Evolutionary conservation across 345 rosid species (phyloP), one percentile per base, ranked within the genome.

Genomic region (Carallia brachiata): DNA sequence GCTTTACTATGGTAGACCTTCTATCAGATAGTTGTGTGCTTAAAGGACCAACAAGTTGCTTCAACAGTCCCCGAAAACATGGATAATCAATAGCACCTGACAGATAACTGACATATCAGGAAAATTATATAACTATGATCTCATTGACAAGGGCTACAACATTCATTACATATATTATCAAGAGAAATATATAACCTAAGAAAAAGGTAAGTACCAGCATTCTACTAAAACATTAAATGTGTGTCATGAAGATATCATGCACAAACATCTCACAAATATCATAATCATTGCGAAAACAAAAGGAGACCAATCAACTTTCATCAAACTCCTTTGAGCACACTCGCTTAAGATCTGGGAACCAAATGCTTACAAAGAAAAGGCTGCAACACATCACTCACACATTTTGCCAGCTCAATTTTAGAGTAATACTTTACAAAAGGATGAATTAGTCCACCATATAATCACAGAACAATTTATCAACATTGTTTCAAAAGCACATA

Each of bases 1-100:
- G 99, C 84, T 95, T 95, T 66, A 95, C 99, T 67, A 95, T 86
- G 80, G 78, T 95, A 67, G 99, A 95, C 81, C 99, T 95, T 65
- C 99, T 83, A 76, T 95, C 99, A 36, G 97, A 83, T 75, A 95
- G 83, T 57, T 95, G 99, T 59, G 85, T 74, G 73, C 90, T 95
- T 72, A 95, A 75, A 67, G 99, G 98, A 48, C 90, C 90, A 71
- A 84, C 88, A 82, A 95, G 92, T 73, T 95, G 99, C 83, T 92
- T 95, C 85, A 95, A 58, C 62, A 92, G 92, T 76, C 98, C 98
- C 67, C 84, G 87, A 71, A 95, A 95, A 75, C 88, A 86, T 52
- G 94, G 87, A 74, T 89, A 88, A 67, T 89, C 93, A 78, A 86
- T 63, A 65, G 98, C 98, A 85, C 99, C 99, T 95, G 84, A 68